Evolutionary conservation across 148 eudicot genomes (phyloP).

Genomic region (Fagopyrum esculentum): DNA sequence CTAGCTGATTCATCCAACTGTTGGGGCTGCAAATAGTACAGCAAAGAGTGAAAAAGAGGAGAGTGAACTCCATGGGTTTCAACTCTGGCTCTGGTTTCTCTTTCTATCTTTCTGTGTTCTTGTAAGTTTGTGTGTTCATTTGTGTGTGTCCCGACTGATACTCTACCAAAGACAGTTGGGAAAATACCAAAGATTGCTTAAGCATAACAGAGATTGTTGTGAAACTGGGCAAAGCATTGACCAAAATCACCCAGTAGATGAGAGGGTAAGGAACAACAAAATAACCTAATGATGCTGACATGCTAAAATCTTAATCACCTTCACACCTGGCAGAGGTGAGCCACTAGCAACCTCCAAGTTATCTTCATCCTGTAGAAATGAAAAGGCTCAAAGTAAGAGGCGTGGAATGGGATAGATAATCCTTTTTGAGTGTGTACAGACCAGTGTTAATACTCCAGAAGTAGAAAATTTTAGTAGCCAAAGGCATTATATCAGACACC

Average conservation of each 20-base stretch:
- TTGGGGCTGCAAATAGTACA: constrained; percentile 38
- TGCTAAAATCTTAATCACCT: constrained; percentile 52
- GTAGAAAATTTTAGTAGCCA: not conserved
- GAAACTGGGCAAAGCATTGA: not conserved
- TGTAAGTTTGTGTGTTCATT: too few relatives aligned
- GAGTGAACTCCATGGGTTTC: too few relatives aligned
- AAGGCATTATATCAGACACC: not conserved
- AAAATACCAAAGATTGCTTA: not conserved
- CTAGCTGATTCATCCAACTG: constrained; percentile 60
- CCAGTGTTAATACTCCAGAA: not conserved
- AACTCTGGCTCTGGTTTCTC: too few relatives aligned
- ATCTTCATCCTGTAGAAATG: constrained; percentile 43
- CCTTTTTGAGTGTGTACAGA: not conserved
- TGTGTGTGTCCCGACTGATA: not conserved
- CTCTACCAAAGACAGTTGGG: not conserved
- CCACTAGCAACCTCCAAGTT: constrained; percentile 65
- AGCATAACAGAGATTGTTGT: not conserved
- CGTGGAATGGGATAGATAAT: not conserved
- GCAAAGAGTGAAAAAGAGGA: not conserved
- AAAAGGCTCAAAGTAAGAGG: constrained; percentile 10
- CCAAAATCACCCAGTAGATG: constrained; percentile 1
- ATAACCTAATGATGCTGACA: constrained; percentile 1
- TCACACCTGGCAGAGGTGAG: constrained; percentile 96
- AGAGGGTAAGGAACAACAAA: not conserved
- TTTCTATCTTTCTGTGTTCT: too few relatives aligned